Base-by-base conservation (phyloP, 768 basidiomycete genomes). In the Hygrocybe punicea region DNA sequence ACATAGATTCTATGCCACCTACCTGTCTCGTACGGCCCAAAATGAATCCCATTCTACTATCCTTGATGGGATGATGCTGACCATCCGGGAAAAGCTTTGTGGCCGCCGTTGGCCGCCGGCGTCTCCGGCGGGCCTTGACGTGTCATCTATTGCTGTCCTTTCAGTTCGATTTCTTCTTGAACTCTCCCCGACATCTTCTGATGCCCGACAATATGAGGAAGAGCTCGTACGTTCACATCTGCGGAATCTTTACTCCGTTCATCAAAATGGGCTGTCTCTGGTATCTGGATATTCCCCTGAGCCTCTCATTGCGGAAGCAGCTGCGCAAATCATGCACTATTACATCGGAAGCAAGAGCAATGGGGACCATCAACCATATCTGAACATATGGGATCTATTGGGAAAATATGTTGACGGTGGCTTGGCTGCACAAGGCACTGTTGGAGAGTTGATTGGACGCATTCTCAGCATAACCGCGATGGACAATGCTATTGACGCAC, bases 391-490 rank as follows among this genome's bases (percentile, higher is more conserved):
- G 53, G 40, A 40, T 21, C 40, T 45, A n/a, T 60, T 60, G 57
- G 50, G 40, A 42, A 45, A 56, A 46, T 65, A 49, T 56, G 54
- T 65, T 14, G 47, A 58, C 7, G 37, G 55, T 21, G 62, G 62
- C 34, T 57, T 65, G 62, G 62, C 56, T 25, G 24, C 50, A 33
- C 63, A 65, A 46, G 60, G 63, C 2, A 54, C 53, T 35, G 42
- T 61, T 16, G 62, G 63, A 40, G 63, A 63, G 57, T 53, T 65
- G 19, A 63, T 63, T 44, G 60, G 63, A 16, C 56, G 63, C 36
- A 37, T 50, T 40, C 36, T 64, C 42, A 64, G 62, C 21, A 64
- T 64, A 11, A 55, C 36, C 1, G 63, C 63, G 2, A 64, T 64
- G 63, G 63, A 64, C 49, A 36, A 46, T 7, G 62, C 62, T 29